These are phyloP conservation scores for Candida cerambycidarum DNA, from an alignment of 805 yeast species.

Conservation along the genomic window DNA sequence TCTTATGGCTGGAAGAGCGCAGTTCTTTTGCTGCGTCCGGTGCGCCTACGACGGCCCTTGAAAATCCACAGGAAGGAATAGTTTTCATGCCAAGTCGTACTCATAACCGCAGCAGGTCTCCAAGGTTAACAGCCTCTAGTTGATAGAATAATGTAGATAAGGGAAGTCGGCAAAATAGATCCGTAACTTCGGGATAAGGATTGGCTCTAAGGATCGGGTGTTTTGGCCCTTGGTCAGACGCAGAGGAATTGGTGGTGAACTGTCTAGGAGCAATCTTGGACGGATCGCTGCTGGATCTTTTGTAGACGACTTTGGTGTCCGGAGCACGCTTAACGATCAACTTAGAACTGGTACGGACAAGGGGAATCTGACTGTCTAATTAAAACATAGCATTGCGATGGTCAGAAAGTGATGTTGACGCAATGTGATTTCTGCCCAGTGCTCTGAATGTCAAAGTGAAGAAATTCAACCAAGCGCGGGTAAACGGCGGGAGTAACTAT, in stretches of 20 bases:
- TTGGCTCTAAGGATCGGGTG: slow-evolving; percentile 43
- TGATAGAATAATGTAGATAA: slow-evolving; percentile 44
- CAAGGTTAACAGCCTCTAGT: slow-evolving; percentile 47
- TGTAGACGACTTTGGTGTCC: slow-evolving; percentile 14
- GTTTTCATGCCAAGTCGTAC: slow-evolving; percentile 44
- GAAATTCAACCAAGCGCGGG: slow-evolving; percentile 47
- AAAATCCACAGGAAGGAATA: slow-evolving; percentile 41
- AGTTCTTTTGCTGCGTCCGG: slow-evolving; percentile 38
- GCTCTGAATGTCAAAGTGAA: slow-evolving; percentile 43
- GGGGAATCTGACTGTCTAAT: slow-evolving; percentile 47
- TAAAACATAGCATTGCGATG: slow-evolving; percentile 47
- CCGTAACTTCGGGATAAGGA: slow-evolving; percentile 46
- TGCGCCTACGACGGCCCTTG: slow-evolving; percentile 43
- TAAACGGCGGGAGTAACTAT: slow-evolving; percentile 49
- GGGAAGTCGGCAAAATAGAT: slow-evolving; percentile 46
- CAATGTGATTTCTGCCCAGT: slow-evolving; percentile 47
- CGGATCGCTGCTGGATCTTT: slow-evolving; percentile 21
- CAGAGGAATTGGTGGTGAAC: slow-evolving; percentile 27
- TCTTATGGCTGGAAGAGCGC: slow-evolving; percentile 41
- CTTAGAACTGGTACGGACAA: slow-evolving; percentile 23
- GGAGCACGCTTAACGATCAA: slow-evolving; percentile 17
- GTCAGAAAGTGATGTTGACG: slow-evolving; percentile 46
- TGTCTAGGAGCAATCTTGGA: slow-evolving; percentile 16
- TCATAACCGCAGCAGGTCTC: slow-evolving; percentile 47
- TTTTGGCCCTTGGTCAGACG: slow-evolving; percentile 37